A percentile compares a stretch with the other conserved stretches of the same genome.
These are phyloP conservation scores for Leishmania guyanensis DNA, from an alignment of 208 protist species.

Conservation along the genomic window DNA sequence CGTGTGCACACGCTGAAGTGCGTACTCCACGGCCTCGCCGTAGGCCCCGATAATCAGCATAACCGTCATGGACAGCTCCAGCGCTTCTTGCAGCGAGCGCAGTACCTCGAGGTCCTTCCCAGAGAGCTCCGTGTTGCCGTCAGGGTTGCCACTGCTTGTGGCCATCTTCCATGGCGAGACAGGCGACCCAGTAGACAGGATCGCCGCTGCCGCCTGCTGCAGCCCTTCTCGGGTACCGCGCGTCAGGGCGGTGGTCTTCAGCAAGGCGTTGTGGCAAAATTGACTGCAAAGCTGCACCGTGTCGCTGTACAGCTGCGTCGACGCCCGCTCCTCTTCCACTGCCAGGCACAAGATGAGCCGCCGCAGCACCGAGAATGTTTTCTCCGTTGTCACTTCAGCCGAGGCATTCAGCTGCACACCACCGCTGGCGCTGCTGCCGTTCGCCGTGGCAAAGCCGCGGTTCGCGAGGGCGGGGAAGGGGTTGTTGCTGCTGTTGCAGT, in stretches of 20 bases:
- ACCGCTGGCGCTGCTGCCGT: background rate
- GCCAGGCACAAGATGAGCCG: slow-evolving; percentile 55
- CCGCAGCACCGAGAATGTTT: slow-evolving; percentile 34
- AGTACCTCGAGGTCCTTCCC: slow-evolving; percentile 31
- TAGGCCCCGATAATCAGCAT: slow-evolving; percentile 45
- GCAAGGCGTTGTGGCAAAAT: slow-evolving; percentile 40
- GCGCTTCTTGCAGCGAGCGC: slow-evolving; percentile 30
- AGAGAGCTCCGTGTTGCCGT: slow-evolving; percentile 11
- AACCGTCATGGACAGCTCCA: slow-evolving; percentile 43
- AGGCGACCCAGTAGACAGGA: slow-evolving; percentile 20
- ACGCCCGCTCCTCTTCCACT: slow-evolving; percentile 50
- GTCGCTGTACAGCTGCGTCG: slow-evolving; percentile 52
- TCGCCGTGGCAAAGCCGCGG: background rate
- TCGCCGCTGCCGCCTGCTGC: slow-evolving; percentile 37
- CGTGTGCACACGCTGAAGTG: slow-evolving; percentile 59
- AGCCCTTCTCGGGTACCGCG: slow-evolving; percentile 52
- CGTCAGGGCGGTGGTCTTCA: slow-evolving; percentile 38
- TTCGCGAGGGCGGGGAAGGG: slow-evolving; percentile 1
- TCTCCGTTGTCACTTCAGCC: slow-evolving; percentile 15
- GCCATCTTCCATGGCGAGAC: background rate
- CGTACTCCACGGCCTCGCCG: slow-evolving; percentile 45
- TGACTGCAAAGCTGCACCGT: slow-evolving; percentile 36
- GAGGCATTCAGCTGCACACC: background rate
- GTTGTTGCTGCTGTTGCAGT: slow-evolving; percentile 9
- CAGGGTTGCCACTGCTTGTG: background rate